Evolutionary conservation across 1,284 basidiomycete genomes (phyloP), one percentile per base, ranked within the genome.

Genomic region (Leccinum pallidistipes): DNA sequence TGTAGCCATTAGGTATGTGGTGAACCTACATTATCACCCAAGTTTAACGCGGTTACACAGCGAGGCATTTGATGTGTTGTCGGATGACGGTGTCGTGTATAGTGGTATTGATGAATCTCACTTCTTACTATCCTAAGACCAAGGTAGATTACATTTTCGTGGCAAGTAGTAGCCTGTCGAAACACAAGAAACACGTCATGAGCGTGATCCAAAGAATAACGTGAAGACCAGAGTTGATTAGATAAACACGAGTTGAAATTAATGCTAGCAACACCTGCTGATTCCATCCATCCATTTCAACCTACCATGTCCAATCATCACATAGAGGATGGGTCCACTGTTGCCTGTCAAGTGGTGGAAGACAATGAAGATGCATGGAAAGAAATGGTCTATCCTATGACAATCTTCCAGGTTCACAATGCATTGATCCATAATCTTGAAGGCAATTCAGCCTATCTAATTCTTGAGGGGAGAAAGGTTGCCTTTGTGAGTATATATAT

Each of bases 81-180:
- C 90, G 77, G 83, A 86, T 40, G 83, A 88, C 2, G 91, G 90
- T 0, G 74, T 82, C 63, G 77, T 94, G 58, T 92, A 82, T 69
- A 85, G 83, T 53, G 88, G 88, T 1, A 80, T 84, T 54, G 88
- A 91, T 69, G 87, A 91, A 49, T 83, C 81, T 10, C 85, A 86
- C 65, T 86, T 84, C 65, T 70, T 77, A 47, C 67, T 76, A 11
- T 58, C 66, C 52, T 59, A 36, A 61, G 21, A 24, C 7, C 52
- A 27, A 63, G 51, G 27, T 12, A 31, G 11, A 49, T 18, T 7
- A 47, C 45, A 8, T 47, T 47, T 24, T 21, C 21, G 45, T 18
- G 21, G 21, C 10, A 24, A 47, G 43, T 45, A 47, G 43, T 45
- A 11, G 43, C 43, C 18, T 45, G 18, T 18, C 5, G 43, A 45